Evolutionary conservation across 768 basidiomycete genomes (phyloP).

Genomic region (Mycena vulgaris): DNA sequence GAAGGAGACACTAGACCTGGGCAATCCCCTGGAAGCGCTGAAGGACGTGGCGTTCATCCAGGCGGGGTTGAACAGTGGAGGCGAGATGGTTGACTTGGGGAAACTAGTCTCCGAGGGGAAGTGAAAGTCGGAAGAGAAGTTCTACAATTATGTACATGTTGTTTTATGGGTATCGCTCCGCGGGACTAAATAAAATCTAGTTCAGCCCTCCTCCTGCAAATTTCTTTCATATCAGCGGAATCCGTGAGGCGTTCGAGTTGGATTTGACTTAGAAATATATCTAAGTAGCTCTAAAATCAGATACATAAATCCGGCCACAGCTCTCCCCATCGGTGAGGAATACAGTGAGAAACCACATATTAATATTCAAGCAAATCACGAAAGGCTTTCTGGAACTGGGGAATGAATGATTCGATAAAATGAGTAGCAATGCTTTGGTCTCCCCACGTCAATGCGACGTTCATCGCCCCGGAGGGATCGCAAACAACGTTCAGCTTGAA

Average conservation of each 20-base stretch:
- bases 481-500: slow-evolving; percentile 48
- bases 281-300: no score
- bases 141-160: no score
- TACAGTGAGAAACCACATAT: no score
- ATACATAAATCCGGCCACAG: no score
- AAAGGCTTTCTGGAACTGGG: slow-evolving; percentile 34
- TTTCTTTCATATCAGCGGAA: no score
- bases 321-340: no score
- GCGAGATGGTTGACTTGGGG: slow-evolving; percentile 70
- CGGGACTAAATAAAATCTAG: no score
- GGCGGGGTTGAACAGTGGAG: slow-evolving; percentile 79
- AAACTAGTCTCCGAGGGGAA: slow-evolving; percentile 50
- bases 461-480: slow-evolving; percentile 44
- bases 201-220: no score
- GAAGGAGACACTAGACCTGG: slow-evolving; percentile 59
- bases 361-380: slow-evolving; percentile 6
- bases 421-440: slow-evolving; percentile 40
- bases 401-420: slow-evolving; percentile 44
- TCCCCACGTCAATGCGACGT: slow-evolving; percentile 47
- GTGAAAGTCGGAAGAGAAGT: background rate
- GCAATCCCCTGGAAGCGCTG: slow-evolving; percentile 75
- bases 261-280: no score
- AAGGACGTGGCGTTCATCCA: slow-evolving; percentile 86
- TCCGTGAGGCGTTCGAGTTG: no score
- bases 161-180: no score